A percentile compares a stretch with the other conserved stretches of the same genome.
Evolutionary conservation across 1,139 yeast species (phyloP).

Genomic region (Groenewaldozyma sp.): DNA sequence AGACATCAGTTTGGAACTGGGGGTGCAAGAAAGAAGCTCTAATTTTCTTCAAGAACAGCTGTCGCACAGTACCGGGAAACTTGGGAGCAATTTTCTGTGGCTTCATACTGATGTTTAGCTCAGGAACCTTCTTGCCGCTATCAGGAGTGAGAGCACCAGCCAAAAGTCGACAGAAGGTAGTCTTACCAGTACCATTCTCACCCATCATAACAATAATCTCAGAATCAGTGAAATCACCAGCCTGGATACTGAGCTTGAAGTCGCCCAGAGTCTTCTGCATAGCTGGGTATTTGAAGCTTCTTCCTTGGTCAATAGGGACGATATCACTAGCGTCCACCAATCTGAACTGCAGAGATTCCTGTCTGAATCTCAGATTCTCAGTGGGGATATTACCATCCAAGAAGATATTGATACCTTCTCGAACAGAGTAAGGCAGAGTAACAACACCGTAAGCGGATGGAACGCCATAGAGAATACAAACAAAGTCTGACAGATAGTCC

Average conservation of each 20-base stretch:
- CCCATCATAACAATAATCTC: slow-evolving; percentile 99
- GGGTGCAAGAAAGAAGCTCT: slow-evolving; percentile 91
- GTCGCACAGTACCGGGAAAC: slow-evolving; percentile 97
- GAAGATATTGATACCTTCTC: slow-evolving; percentile 98
- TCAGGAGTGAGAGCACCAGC: slow-evolving; percentile 92
- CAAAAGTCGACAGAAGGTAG: slow-evolving; percentile 87
- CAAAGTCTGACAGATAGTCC: slow-evolving; percentile 92
- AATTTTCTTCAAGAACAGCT: slow-evolving; percentile 90
- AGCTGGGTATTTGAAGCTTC: slow-evolving; percentile 66
- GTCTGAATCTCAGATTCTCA: slow-evolving; percentile 93
- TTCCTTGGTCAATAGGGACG: slow-evolving; percentile 64
- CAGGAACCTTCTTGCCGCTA: slow-evolving; percentile 67
- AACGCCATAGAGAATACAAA: slow-evolving; percentile 93
- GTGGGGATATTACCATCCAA: slow-evolving; percentile 96
- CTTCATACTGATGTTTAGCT: slow-evolving; percentile 89
- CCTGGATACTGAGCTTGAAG: slow-evolving; percentile 69
- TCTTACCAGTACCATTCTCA: slow-evolving; percentile 98
- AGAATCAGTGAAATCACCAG: slow-evolving; percentile 90
- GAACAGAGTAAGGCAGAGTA: slow-evolving; percentile 87
- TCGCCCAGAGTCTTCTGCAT: slow-evolving; percentile 94
- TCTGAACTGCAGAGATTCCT: slow-evolving; percentile 90
- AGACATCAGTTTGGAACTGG: slow-evolving; percentile 96
- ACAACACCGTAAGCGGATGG: slow-evolving; percentile 99
- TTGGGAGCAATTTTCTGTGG: slow-evolving; percentile 99
- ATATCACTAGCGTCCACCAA: slow-evolving; percentile 80